Evolutionary conservation across 805 yeast species (phyloP), one percentile per base, ranked within the genome.

Genomic region (Myxozyma melibiosi): DNA sequence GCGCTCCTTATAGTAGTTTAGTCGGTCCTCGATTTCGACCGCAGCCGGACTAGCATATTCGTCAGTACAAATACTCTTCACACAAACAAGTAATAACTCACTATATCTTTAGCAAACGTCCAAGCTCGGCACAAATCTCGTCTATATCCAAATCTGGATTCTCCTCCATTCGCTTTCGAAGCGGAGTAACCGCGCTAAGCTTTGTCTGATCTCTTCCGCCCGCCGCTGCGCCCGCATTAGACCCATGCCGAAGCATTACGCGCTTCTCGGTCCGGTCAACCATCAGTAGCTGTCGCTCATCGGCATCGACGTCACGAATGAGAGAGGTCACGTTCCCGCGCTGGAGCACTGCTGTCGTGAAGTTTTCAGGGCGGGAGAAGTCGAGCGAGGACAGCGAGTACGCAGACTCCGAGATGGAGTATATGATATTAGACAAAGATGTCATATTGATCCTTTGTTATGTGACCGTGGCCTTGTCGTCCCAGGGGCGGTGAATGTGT

Each of bases 241-340:
- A 42, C 16, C 46, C 46, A 39, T 49, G 39, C 14, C 47, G 42
- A n/a, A 53, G 27, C 20, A 47, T 22, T 27, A 46, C 58, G 1
- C 49, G 44, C 14, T 38, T 50, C 2, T 52, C 52, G n/a, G 8
- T 33, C 20, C 16, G 13, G 27, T 45, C 61, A 22, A 57, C 35
- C 25, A 53, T 52, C 16, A 63, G 45, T n/a, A 63, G 33, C 35
- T 45, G 45, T 16, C 30, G 48, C 50, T 63, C 66, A 16, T 55
- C 58, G 16, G 55, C 38, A 34, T 63, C 61, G 35, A 66, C 58
- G 45, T 65, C 68, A 3, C 68, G 62, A 28, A 65, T 64, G 18
- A 65, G 54, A 16, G 62, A 47, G 35, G 67, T 65, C 27, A 65
- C 52, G 24, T 40, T 54, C 14, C 60, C 61, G n/a, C 51, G 53